These are phyloP conservation scores for Paecilomyces formosus DNA, from an alignment of 2,329 filamentous ascomycete species.

Conservation along the genomic window DNA sequence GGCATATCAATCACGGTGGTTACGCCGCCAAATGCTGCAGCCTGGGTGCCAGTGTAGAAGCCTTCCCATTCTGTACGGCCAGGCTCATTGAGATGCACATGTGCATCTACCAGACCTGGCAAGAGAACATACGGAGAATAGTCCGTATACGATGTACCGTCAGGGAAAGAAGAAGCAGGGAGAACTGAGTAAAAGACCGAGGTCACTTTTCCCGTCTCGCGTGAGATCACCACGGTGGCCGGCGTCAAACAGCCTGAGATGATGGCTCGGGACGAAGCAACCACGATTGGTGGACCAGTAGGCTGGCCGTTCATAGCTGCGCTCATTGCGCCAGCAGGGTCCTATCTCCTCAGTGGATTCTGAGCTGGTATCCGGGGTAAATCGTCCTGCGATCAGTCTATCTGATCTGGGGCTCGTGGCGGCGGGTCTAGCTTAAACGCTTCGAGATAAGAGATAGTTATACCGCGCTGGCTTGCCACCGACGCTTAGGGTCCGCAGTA, in stretches of 20 bases:
- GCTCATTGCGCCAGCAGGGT: slow-evolving; percentile 10
- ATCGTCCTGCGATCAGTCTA: background rate
- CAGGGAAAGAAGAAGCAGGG: slow-evolving; percentile 66
- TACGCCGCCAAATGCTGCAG: slow-evolving; percentile 89
- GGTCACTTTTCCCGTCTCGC: slow-evolving; percentile 73
- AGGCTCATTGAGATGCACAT: slow-evolving; percentile 96
- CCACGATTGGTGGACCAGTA: slow-evolving; percentile 41
- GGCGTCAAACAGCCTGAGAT: slow-evolving; percentile 69
- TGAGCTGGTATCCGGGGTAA: background rate
- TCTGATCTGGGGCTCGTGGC: background rate
- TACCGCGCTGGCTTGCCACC: background rate
- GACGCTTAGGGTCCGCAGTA: background rate
- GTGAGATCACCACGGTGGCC: slow-evolving; percentile 75
- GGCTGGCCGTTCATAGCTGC: slow-evolving; percentile 42
- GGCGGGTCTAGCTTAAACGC: background rate
- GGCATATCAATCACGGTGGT: slow-evolving; percentile 98
- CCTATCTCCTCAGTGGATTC: background rate
- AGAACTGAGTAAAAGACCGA: slow-evolving; percentile 66
- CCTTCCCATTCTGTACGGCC: slow-evolving; percentile 98
- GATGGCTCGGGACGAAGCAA: slow-evolving; percentile 78
- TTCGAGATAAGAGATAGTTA: background rate
- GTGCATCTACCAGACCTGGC: slow-evolving; percentile 89
- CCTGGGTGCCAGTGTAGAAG: slow-evolving; percentile 88
- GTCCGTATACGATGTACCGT: slow-evolving; percentile 67
- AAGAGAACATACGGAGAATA: slow-evolving; percentile 78